Evolutionary conservation across 2,329 filamentous ascomycete genomes (phyloP).

Genomic region (Talaromyces sp.): DNA sequence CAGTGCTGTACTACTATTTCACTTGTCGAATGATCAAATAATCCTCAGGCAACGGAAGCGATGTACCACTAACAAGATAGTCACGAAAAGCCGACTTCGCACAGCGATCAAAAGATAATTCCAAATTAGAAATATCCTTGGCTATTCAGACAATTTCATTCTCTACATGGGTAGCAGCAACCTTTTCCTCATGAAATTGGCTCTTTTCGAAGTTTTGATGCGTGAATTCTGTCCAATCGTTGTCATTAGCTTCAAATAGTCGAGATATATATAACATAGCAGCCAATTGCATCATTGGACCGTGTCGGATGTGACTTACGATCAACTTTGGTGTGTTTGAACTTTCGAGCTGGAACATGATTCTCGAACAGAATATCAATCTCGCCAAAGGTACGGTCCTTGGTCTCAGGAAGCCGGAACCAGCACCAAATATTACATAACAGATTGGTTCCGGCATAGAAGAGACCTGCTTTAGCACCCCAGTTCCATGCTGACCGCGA

Average conservation of each 20-base stretch:
- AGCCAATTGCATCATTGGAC: neutral
- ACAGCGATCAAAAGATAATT: neutral
- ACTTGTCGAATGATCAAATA: neutral
- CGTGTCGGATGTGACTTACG: neutral
- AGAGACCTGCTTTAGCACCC: constrained; percentile 82
- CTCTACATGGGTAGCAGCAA: constrained; percentile 6
- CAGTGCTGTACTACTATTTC: neutral
- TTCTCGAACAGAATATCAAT: constrained; percentile 80
- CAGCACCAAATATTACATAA: constrained; percentile 76
- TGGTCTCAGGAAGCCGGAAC: constrained; percentile 76
- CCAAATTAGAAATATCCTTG: neutral
- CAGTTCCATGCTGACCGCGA: constrained; percentile 67
- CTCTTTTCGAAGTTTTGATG: constrained; percentile 6
- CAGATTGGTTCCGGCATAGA: constrained; percentile 79
- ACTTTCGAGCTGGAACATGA: constrained; percentile 67
- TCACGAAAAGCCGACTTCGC: neutral
- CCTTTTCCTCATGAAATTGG: constrained; percentile 6
- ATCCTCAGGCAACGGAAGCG: neutral
- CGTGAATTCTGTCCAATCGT: constrained; percentile 3
- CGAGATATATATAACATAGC: neutral
- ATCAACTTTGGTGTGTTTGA: constrained; percentile 56
- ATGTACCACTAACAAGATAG: neutral
- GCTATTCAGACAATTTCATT: neutral
- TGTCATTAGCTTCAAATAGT: neutral
- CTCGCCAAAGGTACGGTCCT: constrained; percentile 77